Evolutionary conservation across 768 basidiomycete species (phyloP), one percentile per base, ranked within the genome.

Genomic region (Steccherinum ochraceum): DNA sequence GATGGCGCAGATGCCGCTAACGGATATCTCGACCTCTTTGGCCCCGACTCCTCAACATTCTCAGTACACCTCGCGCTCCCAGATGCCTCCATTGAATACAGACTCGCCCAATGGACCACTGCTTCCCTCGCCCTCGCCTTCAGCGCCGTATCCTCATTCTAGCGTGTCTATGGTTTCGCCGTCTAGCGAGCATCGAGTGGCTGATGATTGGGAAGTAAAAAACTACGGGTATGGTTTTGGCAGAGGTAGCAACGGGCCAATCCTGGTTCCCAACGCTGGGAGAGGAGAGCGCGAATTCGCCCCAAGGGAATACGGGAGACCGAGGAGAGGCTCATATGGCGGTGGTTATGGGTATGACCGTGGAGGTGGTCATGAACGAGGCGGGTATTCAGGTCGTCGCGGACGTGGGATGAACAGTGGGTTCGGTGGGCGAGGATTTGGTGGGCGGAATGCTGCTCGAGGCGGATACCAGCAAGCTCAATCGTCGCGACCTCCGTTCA

Each of bases 151-250:
- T 35, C 30, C 30, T 35, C 58, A 11, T 13, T 24, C n/a, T 25
- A 51, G 21, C 16, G 30, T 11, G 40, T 11, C 40, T 4, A 51
- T 53, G 1, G 26, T 44, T 20, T 51, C 55, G 10, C 30, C 50
- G n/a, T 53, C 54, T 4, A 50, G 45, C 12, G 57, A 43, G 40
- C 50, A 50, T 3, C 52, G 24, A 19, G 30, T 51, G 13, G 47
- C 55, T 18, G 67, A 66, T 26, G 73, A 75, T 11, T 78, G 76
- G 63, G 73, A 74, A 50, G 83, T 85, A 41, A 76, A 72, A 53
- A 74, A 86, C 57, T 84, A 72, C 50, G 84, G 84, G 7, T 85
- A 68, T 58, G 83, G 83, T 3, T 85, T 85, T 54, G 84, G 84
- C 1, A 64, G 69, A 12, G 63, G 64, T 10, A 7, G 19, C 21